These are phyloP conservation scores for Xerocomus brunneocitrinus DNA, from an alignment of 768 basidiomycete species.

Conservation along the genomic window DNA sequence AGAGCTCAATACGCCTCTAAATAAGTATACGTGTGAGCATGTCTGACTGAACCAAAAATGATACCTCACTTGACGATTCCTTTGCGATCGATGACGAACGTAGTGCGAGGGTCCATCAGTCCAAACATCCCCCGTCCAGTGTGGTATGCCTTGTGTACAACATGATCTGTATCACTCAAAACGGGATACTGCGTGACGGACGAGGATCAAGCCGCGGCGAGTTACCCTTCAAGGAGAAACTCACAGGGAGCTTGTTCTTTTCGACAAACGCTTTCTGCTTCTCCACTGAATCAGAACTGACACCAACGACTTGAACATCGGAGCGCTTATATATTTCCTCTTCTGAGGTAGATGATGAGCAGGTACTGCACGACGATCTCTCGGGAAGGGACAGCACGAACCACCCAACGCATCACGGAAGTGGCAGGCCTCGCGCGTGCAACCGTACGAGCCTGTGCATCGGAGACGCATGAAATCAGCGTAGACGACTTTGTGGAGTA, in stretches of 20 bases:
- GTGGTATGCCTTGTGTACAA: constrained; percentile 57
- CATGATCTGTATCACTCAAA: constrained; percentile 64
- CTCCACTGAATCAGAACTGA: constrained; percentile 67
- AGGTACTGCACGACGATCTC: not conserved
- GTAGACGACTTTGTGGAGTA: constrained; percentile 5
- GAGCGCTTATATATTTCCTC: constrained; percentile 61
- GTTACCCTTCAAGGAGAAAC: constrained; percentile 12
- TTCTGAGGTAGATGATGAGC: constrained; percentile 35
- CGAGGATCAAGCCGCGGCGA: not conserved
- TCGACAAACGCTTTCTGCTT: constrained; percentile 75
- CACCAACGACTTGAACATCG: constrained; percentile 64
- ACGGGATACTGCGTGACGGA: constrained; percentile 58
- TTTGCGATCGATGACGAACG: constrained; percentile 70
- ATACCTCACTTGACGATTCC: constrained; percentile 57
- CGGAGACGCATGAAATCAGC: not conserved
- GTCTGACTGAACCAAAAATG: not conserved
- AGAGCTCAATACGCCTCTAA: constrained; percentile 55
- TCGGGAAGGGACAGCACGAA: constrained; percentile 26
- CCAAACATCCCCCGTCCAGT: constrained; percentile 70
- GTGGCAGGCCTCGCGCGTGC: constrained; percentile 77
- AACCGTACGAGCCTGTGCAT: constrained; percentile 60
- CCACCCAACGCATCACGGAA: constrained; percentile 76
- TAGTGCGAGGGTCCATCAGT: constrained; percentile 57
- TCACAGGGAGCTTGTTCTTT: constrained; percentile 60
- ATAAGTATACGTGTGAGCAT: not conserved